A percentile compares a stretch with the other conserved stretches of the same genome.
Evolutionary conservation across 1,139 yeast species (phyloP).

Genomic region (Nakaseomyces delphensis): DNA sequence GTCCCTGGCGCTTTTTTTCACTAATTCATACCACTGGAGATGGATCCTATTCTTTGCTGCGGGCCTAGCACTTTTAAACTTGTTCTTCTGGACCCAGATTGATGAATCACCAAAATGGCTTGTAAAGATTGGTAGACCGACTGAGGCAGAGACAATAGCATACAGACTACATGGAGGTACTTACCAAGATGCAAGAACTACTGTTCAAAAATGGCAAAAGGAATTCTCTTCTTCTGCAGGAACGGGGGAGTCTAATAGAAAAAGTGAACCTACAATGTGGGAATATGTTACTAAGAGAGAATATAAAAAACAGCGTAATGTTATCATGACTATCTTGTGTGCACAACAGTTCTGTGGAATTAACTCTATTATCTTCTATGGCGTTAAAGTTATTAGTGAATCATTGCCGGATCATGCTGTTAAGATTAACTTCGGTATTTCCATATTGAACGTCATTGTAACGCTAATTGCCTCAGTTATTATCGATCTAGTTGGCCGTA

Average conservation of each 20-base stretch:
- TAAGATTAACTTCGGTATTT: conserved; percentile 62
- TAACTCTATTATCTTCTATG: conserved; percentile 84
- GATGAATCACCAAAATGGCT: conserved; percentile 87
- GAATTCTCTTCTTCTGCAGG: conserved; percentile 13
- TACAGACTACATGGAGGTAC: conserved; percentile 30
- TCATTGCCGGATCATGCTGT: conserved; percentile 62
- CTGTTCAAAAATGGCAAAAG: conserved; percentile 29
- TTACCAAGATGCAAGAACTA: conserved; percentile 25
- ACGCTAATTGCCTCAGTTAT: conserved; percentile 65
- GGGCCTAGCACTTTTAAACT: conserved; percentile 43
- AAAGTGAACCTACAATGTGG: conserved; percentile 19
- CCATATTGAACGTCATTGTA: conserved; percentile 60
- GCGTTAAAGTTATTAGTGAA: conserved; percentile 67
- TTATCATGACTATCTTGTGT: conserved; percentile 66
- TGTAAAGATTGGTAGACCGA: conserved; percentile 27
- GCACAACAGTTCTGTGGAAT: conserved; percentile 92
- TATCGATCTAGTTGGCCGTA: conserved; percentile 70
- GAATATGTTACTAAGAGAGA: conserved; percentile 44
- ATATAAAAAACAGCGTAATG: conserved; percentile 51
- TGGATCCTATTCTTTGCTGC: conserved; percentile 53
- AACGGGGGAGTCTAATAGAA: neutral
- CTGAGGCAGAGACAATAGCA: conserved; percentile 34
- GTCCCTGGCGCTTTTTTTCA: conserved; percentile 57
- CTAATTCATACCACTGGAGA: conserved; percentile 66
- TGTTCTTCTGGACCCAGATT: conserved; percentile 39